These are phyloP conservation scores for Zymoseptoria tritici DNA, from an alignment of 2,329 filamentous ascomycete genomes.

Conservation along the genomic window DNA sequence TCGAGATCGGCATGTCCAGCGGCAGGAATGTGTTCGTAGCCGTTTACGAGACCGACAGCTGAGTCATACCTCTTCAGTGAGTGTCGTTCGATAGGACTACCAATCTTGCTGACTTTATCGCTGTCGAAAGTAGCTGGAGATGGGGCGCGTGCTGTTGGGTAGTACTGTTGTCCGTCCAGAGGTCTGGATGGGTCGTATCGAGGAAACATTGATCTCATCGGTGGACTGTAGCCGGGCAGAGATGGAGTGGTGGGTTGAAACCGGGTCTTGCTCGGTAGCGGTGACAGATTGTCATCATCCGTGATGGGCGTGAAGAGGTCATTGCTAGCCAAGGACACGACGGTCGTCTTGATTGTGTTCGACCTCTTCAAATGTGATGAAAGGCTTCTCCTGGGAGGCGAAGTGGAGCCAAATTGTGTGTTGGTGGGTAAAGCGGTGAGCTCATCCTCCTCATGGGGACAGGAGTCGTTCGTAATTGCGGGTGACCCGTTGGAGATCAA, in stretches of 20 bases:
- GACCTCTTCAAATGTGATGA: constrained; percentile 12
- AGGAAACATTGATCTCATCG: constrained; percentile 67
- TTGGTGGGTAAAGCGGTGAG: constrained; percentile 22
- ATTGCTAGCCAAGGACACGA: background rate
- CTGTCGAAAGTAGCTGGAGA: constrained; percentile 52
- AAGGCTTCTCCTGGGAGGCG: constrained; percentile 9
- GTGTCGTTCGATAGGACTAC: constrained; percentile 23
- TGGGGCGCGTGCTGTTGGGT: constrained; percentile 50
- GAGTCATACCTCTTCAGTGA: constrained; percentile 23
- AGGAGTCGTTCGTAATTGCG: constrained; percentile 3
- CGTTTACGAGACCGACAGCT: constrained; percentile 22
- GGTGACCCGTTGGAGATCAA: constrained; percentile 6
- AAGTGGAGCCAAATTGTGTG: constrained; percentile 14
- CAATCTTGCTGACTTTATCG: constrained; percentile 56
- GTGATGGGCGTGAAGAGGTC: constrained; percentile 9
- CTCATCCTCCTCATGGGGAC: constrained; percentile 15
- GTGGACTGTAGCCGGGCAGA: constrained; percentile 24
- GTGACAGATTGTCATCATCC: constrained; percentile 18
- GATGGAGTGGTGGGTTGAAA: constrained; percentile 13
- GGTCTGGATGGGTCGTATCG: constrained; percentile 62
- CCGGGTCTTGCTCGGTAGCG: constrained; percentile 19
- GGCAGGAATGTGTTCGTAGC: constrained; percentile 25
- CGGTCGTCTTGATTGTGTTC: constrained; percentile 3
- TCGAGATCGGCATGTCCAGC: constrained; percentile 21
- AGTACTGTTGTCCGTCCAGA: constrained; percentile 62